Conservation (phyloP, 2,329 filamentous ascomycete genomes). For the Ophiostoma ulmi region DNA sequence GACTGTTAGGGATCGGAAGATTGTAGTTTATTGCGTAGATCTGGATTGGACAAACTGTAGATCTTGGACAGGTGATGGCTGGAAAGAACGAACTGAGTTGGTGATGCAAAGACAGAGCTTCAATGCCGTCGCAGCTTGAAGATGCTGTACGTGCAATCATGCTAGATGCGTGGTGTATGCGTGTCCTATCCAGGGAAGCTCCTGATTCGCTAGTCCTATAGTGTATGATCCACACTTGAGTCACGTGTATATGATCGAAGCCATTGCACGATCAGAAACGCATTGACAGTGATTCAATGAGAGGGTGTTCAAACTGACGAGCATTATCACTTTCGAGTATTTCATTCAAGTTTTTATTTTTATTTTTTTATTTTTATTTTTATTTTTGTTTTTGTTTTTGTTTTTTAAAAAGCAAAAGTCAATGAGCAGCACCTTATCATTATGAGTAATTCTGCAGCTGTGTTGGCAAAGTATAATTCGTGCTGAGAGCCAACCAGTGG, state of each 20-base stretch:
- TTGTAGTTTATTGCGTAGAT: neutral
- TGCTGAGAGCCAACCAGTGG: neutral
- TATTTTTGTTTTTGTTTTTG: no score
- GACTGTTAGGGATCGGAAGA: neutral
- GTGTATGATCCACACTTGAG: neutral
- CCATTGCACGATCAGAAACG: neutral
- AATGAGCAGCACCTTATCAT: no score
- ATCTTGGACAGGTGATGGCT: neutral
- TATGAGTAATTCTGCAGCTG: neutral
- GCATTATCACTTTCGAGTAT: no score
- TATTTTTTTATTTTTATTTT: no score
- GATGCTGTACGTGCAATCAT: slow-evolving; percentile 3
- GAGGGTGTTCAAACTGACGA: neutral
- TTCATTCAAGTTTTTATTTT: no score
- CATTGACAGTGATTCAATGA: neutral
- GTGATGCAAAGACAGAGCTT: slow-evolving; percentile 19
- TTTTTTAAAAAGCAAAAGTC: no score
- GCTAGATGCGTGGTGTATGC: slow-evolving; percentile 16
- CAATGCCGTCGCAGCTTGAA: slow-evolving; percentile 1
- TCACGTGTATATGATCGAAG: neutral
- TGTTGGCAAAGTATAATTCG: neutral
- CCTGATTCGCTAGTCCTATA: neutral
- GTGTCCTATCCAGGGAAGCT: slow-evolving; percentile 3
- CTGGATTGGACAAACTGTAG: neutral
- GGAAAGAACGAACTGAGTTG: neutral